Conservation (phyloP, 495 filamentous ascomycete species). For the Trichoderma asperelloides region DNA sequence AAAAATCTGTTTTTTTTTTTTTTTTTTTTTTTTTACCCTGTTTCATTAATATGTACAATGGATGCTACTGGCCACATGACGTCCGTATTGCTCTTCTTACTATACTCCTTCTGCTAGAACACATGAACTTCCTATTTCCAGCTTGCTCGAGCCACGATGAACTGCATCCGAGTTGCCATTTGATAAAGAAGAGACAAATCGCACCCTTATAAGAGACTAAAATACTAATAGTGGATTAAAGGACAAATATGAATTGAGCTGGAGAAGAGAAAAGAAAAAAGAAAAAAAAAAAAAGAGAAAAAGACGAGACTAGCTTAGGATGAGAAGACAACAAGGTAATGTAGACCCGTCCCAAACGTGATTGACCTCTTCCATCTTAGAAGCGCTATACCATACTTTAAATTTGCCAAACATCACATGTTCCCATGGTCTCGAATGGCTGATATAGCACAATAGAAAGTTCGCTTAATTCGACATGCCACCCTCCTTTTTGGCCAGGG, state of each 20-base stretch:
- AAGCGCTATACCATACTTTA: not conserved
- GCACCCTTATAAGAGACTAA: not conserved
- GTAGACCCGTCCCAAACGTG: not conserved
- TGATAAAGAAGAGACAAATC: not conserved
- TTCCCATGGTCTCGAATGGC: not conserved
- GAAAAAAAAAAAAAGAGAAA: not conserved
- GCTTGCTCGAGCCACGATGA: not conserved
- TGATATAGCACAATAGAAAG: not conserved
- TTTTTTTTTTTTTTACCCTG: too few relatives aligned
- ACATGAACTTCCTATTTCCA: not conserved
- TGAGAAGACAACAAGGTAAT: not conserved
- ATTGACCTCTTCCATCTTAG: not conserved
- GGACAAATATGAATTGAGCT: not conserved
- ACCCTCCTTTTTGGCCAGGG: too few relatives aligned
- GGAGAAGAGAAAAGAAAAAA: not conserved
- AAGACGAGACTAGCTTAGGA: not conserved
- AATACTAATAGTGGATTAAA: not conserved
- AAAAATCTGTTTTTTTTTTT: conserved; percentile 6
- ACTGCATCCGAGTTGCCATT: not conserved
- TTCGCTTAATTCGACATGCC: not conserved
- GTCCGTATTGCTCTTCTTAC: not conserved
- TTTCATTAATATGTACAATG: not conserved
- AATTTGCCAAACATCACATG: not conserved
- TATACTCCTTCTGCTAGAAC: not conserved
- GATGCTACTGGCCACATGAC: not conserved